phyloP scores from a whole-genome alignment of 116 monocot species.

The Iris pallida region DNA sequence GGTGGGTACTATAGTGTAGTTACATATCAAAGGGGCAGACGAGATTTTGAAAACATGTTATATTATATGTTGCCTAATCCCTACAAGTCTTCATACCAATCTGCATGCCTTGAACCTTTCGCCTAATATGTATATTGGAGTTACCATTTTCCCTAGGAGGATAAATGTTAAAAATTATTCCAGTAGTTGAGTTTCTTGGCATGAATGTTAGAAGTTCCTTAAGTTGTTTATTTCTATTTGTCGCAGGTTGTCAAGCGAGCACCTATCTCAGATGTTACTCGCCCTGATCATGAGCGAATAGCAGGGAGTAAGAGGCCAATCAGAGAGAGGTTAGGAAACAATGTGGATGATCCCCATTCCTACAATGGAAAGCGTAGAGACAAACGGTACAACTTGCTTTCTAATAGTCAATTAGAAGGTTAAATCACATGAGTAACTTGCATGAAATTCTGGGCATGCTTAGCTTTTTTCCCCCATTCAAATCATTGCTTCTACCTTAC shows the following conservation, averaged over 20 bases:
- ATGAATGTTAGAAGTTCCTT: neutral
- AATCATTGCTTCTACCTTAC: too few relatives aligned
- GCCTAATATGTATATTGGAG: too few relatives aligned
- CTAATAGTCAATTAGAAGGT: neutral
- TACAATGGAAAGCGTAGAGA: constrained; percentile 11
- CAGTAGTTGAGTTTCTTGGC: neutral
- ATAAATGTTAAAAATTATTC: neutral
- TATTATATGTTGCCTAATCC: too few relatives aligned
- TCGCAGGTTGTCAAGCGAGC: constrained; percentile 49
- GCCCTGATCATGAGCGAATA: constrained; percentile 13
- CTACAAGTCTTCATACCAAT: too few relatives aligned
- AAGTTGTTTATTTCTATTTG: neutral
- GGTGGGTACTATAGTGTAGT: too few relatives aligned
- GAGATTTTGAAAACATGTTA: too few relatives aligned
- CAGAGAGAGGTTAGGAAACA: constrained; percentile 44
- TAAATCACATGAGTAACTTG: too few relatives aligned
- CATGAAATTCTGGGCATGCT: too few relatives aligned
- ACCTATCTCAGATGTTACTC: constrained; percentile 14
- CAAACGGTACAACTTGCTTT: constrained; percentile 33
- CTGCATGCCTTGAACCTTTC: too few relatives aligned
- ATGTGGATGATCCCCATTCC: constrained; percentile 6
- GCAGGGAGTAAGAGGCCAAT: constrained; percentile 32
- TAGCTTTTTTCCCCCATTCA: too few relatives aligned
- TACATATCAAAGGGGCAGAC: too few relatives aligned
- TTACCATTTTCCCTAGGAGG: too few relatives aligned